Evolutionary conservation across 2,329 filamentous ascomycete species (phyloP), one percentile per base, ranked within the genome.

Genomic region (Penicillium occitanis): DNA sequence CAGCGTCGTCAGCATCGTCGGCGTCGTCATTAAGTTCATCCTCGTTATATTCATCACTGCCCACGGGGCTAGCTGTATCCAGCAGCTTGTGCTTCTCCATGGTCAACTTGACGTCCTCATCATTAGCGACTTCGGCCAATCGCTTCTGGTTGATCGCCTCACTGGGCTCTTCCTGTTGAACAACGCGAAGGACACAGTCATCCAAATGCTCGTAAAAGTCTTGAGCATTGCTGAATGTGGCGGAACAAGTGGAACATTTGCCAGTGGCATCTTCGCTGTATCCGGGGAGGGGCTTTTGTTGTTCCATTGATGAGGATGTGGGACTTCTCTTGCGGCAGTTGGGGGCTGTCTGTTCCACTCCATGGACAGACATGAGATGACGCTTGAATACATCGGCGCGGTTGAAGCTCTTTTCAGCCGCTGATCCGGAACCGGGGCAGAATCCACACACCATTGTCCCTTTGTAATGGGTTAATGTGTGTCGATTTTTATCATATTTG

Each of bases 131-230:
- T 8, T 89, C 83, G 0, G 82, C 79, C 51, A 87, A 79, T 35
- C 82, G 78, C 67, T 83, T 81, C 72, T 84, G 81, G 73, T 87
- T 87, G 77, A 86, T 85, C 17, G 83, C 84, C 70, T 87, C 85
- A 63, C 80, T 82, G 2, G 84, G 85, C 68, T 86, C 84, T 69
- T 85, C 83, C 71, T 85, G 83, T 72, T 86, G 85, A 33, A 89
- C 87, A 25, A 89, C 85, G 37, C 86, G 85, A 67, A 89, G 78
- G 13, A 89, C 87, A 74, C 87, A 89, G 77, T 89, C 87, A 73
- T 89, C 94, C 70, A 97, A 83, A 83, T 98, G 94, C 81, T 98
- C 94, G 77, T 98, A 97, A 81, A 97, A 97, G 74, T 97, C 94
- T 78, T 98, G 94, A 2, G 94, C 92, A 68, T 90, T 94, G 70